Evolutionary conservation across 257 asterid species (phyloP).

Genomic region (Penstemon eatonii): DNA sequence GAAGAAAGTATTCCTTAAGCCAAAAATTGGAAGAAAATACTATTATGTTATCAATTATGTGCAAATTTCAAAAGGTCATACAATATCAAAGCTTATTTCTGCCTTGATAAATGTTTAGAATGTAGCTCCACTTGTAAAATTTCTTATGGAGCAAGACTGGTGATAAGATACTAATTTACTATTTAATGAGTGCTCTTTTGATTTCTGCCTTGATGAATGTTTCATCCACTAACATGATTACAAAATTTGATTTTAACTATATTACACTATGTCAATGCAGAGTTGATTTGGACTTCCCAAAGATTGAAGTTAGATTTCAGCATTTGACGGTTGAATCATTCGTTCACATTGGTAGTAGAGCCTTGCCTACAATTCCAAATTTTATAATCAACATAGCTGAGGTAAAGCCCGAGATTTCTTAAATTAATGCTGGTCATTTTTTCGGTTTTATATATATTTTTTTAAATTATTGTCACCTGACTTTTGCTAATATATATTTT

Average conservation of each 20-base stretch:
- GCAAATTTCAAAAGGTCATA: too few relatives aligned
- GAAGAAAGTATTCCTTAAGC: too few relatives aligned
- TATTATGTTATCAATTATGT: too few relatives aligned
- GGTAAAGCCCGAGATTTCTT: constrained; percentile 42
- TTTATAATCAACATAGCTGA: constrained; percentile 80
- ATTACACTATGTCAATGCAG: constrained; percentile 46
- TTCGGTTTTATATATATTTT: not conserved
- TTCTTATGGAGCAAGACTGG: not conserved
- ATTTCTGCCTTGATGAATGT: constrained; percentile 15
- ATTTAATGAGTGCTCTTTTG: not conserved
- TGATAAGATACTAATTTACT: not conserved
- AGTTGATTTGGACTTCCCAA: constrained; percentile 87
- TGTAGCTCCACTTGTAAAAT: not conserved
- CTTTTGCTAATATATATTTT: constrained; percentile 17
- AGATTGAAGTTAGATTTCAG: constrained; percentile 84
- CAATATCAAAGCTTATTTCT: too few relatives aligned
- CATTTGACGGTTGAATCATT: constrained; percentile 70
- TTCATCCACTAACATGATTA: not conserved
- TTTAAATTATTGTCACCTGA: constrained; percentile 27
- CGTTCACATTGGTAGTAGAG: constrained; percentile 85
- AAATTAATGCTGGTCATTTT: not conserved
- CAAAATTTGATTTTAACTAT: not conserved
- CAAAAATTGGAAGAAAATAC: too few relatives aligned
- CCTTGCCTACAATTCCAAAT: constrained; percentile 92
- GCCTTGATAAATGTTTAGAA: not conserved